Conservation (phyloP, 257 asterid genomes). For the Lantana camara region DNA sequence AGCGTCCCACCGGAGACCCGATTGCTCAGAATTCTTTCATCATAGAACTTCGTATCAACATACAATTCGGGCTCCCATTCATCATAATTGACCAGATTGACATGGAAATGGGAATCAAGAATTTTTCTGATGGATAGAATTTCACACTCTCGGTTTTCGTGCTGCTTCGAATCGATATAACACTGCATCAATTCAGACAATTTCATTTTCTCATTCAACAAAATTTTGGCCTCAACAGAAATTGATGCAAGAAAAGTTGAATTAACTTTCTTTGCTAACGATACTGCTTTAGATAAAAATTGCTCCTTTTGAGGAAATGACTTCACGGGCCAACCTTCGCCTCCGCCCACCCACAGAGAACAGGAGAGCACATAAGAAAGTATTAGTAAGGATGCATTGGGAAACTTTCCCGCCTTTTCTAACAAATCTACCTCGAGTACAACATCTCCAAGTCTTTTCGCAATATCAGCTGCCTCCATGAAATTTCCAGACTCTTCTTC, state of each 20-base stretch:
- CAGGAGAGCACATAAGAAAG: constrained; percentile 33
- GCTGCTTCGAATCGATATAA: constrained; percentile 30
- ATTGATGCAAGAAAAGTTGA: constrained; percentile 30
- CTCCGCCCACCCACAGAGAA: constrained; percentile 45
- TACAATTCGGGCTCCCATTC: constrained; percentile 40
- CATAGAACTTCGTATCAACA: constrained; percentile 14
- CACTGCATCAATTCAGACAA: constrained; percentile 36
- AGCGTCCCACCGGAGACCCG: constrained; percentile 40
- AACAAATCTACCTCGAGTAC: constrained; percentile 43
- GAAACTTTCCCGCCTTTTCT: constrained; percentile 32
- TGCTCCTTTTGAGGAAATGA: constrained; percentile 35
- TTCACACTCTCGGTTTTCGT: constrained; percentile 27
- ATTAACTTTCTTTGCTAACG: constrained; percentile 36
- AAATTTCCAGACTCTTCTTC: constrained; percentile 63
- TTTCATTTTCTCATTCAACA: constrained; percentile 34
- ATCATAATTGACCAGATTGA: constrained; percentile 32
- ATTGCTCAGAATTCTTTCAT: constrained; percentile 29
- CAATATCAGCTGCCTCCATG: constrained; percentile 55
- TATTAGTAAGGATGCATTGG: constrained; percentile 36
- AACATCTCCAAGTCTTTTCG: constrained; percentile 40
- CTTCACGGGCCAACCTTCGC: constrained; percentile 61
- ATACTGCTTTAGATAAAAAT: constrained; percentile 38
- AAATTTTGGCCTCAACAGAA: constrained; percentile 32
- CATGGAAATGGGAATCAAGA: constrained; percentile 45
- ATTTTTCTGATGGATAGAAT: constrained; percentile 41